Evolutionary conservation across 805 yeast species (phyloP), one percentile per base, ranked within the genome.

Genomic region (Zygotorulaspora chibaensis): DNA sequence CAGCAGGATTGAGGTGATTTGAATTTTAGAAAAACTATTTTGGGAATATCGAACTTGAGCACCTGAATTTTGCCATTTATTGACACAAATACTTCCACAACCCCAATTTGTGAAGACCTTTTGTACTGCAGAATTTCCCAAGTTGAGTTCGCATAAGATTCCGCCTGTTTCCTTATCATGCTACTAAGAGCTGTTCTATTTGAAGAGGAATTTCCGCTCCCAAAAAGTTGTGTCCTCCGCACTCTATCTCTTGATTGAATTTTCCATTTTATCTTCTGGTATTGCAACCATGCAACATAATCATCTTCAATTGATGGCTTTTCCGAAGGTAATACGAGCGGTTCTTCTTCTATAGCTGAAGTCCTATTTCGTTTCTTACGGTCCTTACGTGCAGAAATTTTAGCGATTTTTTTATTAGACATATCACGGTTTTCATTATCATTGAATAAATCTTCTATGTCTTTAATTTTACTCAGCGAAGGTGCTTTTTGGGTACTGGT

Each of bases 181-280:
- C 76, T 76, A 8, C 89, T 84, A 36, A 91, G 81, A 3, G 78
- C 66, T 12, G 82, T 73, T 53, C 87, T 71, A 46, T 73, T 77
- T 2, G 81, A 69, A 2, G 80, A 61, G 23, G 71, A 76, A 1
- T 73, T 66, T 6, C 75, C 70, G 26, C 73, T 71, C 30, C 99
- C 99, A 71, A 93, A 91, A 20, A 95, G 65, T 52, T 80, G 82
- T 44, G 74, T 74, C 59, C 97, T 76, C 57, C 95, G 77, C 43
- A 74, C 76, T 55, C 88, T 75, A 48, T 83, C 84, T 50, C 78
- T 77, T n/a, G 77, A 75, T 61, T 88, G 95, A 10, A 80, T 70
- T 40, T 70, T 77, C 99, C 99, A 93, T 59, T 87, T 87, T n/a
- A 80, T 75, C 63, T 91, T 89, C 65, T 86, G 91, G 58, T 85